phyloP scores from a whole-genome alignment of 2,329 filamentous ascomycete species.

The Alternaria tenuissima region DNA sequence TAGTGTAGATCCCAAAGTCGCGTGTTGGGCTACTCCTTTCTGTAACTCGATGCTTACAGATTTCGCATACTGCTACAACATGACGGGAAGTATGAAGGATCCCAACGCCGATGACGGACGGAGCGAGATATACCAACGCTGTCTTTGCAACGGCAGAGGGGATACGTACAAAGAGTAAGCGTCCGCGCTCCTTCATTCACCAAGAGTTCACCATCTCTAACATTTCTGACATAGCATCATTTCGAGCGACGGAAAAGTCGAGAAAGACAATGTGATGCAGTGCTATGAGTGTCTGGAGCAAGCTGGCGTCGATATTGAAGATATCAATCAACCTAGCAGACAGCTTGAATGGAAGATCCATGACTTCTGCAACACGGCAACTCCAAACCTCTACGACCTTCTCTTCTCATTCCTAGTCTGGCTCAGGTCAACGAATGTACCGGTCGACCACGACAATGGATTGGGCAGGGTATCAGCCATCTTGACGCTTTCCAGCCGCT shows the following conservation, averaged over 20 bases:
- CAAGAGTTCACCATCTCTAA: background rate
- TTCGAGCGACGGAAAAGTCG: background rate
- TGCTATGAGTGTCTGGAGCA: conserved; percentile 13
- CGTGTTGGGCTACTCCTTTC: background rate
- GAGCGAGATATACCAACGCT: background rate
- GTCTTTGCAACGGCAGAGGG: background rate
- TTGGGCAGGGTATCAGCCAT: background rate
- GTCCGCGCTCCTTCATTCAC: background rate
- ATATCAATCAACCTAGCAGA: background rate
- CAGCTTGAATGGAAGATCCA: conserved; percentile 6
- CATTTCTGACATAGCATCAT: background rate
- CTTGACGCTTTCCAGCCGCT: background rate
- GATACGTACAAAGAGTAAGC: conserved; percentile 3
- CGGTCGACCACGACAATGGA: background rate
- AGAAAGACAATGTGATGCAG: background rate
- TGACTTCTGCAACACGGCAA: conserved; percentile 12
- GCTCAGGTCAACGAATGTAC: background rate
- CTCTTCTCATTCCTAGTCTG: conserved; percentile 3
- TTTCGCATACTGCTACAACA: conserved; percentile 1
- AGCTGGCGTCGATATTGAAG: conserved; percentile 1
- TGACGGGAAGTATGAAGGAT: background rate
- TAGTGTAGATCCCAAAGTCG: background rate
- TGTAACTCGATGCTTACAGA: background rate
- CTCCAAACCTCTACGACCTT: conserved; percentile 1
- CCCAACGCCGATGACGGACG: conserved; percentile 2